phyloP scores from a whole-genome alignment of 1,139 yeast species.

The Scheffersomyces quercinus region DNA sequence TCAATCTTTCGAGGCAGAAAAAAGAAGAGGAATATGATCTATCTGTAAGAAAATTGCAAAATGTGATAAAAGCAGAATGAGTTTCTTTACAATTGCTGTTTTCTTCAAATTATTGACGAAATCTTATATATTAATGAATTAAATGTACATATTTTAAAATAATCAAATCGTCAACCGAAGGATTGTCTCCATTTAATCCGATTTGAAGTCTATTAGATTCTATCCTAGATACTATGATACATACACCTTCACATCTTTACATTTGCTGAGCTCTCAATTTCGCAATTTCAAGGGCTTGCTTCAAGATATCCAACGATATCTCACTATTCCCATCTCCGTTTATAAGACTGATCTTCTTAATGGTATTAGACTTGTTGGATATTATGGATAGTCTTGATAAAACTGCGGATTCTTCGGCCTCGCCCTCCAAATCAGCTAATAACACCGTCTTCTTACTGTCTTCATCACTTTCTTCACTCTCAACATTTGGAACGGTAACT shows the following conservation, averaged over 20 bases:
- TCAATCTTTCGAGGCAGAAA: too few species aligned
- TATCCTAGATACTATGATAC: too few species aligned
- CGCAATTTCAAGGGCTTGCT: conserved; percentile 48
- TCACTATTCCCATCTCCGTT: conserved; percentile 21
- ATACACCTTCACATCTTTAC: neutral
- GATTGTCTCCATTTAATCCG: too few species aligned
- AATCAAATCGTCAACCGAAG: too few species aligned
- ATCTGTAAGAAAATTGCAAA: too few species aligned
- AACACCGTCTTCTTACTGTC: conserved; percentile 36
- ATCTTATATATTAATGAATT: too few species aligned
- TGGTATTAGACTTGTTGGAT: conserved; percentile 18
- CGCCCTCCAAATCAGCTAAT: conserved; percentile 75
- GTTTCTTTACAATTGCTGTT: too few species aligned
- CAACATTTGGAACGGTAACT: conserved; percentile 35
- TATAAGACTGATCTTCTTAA: conserved; percentile 16
- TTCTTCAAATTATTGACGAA: too few species aligned
- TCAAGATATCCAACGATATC: conserved; percentile 47
- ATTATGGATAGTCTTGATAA: conserved; percentile 44
- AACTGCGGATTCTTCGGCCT: conserved; percentile 65
- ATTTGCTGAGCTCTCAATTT: conserved; percentile 20
- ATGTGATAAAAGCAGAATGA: too few species aligned
- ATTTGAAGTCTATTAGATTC: too few species aligned
- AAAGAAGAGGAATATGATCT: too few species aligned
- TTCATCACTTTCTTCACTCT: conserved; percentile 17
- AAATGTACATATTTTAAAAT: too few species aligned